phyloP scores from a whole-genome alignment of 176 grass and related monocot genomes.

The Dactylis glomerata region DNA sequence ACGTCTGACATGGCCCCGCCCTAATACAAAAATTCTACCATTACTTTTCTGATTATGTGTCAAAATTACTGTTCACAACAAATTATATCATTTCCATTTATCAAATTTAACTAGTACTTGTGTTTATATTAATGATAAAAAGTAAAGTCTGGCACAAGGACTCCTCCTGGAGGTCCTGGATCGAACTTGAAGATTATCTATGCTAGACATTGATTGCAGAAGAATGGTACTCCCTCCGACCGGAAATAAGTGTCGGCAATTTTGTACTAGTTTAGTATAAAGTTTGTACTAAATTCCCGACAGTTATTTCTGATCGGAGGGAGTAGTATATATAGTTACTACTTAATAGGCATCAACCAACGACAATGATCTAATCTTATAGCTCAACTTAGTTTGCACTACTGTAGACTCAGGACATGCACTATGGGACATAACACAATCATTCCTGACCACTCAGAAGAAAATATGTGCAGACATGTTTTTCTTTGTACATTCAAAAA shows the following conservation, averaged over 20 bases:
- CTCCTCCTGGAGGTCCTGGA: neutral
- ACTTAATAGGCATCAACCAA: slow-evolving; percentile 12
- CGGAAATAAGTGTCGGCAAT: too few species aligned
- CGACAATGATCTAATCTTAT: neutral
- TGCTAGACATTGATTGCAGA: slow-evolving; percentile 3
- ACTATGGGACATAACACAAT: neutral
- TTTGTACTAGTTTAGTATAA: too few species aligned
- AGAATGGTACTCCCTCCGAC: neutral
- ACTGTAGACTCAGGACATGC: neutral
- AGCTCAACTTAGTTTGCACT: slow-evolving; percentile 11
- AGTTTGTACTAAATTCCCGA: too few species aligned
- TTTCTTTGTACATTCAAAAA: slow-evolving; percentile 10
- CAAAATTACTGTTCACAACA: neutral
- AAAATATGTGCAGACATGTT: neutral
- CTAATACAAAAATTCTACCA: neutral
- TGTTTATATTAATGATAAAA: neutral
- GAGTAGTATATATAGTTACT: too few species aligned
- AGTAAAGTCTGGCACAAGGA: neutral
- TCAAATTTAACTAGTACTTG: slow-evolving; percentile 9
- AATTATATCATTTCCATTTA: neutral
- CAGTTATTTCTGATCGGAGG: too few species aligned
- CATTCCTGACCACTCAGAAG: neutral
- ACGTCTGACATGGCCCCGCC: neutral
- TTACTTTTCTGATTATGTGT: neutral
- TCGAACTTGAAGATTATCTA: neutral